These are phyloP conservation scores for Apostasia ramifera DNA, from an alignment of 106 monocot genomes.

Conservation along the genomic window DNA sequence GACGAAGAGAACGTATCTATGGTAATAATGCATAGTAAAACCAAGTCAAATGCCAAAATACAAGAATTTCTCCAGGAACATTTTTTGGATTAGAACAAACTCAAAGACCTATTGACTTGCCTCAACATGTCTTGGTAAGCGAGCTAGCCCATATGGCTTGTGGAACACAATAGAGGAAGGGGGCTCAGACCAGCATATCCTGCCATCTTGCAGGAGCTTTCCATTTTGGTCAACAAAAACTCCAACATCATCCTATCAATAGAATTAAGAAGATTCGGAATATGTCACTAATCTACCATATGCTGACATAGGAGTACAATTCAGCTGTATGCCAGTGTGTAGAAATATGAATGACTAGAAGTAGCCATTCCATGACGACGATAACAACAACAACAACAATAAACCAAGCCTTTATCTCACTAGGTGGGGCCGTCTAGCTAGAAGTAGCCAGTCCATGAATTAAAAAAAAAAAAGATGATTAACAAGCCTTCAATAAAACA, in stretches of 20 bases:
- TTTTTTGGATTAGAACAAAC: background rate
- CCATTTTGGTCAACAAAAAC: constrained; percentile 99
- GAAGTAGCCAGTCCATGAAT: too few relatives aligned
- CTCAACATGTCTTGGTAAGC: constrained; percentile 77
- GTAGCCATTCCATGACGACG: too few relatives aligned
- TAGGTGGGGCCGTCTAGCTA: too few relatives aligned
- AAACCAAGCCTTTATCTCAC: too few relatives aligned
- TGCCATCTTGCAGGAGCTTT: constrained; percentile 92
- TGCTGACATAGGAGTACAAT: background rate
- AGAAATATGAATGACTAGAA: too few relatives aligned
- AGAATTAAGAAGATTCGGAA: background rate
- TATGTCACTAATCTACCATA: background rate
- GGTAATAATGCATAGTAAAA: constrained; percentile 9
- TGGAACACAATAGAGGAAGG: constrained; percentile 76
- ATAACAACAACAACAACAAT: too few relatives aligned
- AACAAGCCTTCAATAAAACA: too few relatives aligned
- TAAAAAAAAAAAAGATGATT: too few relatives aligned
- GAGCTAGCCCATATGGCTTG: constrained; percentile 76
- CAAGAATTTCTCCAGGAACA: constrained; percentile 3
- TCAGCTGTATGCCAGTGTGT: background rate
- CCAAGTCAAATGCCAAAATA: background rate
- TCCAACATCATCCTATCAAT: constrained; percentile 85
- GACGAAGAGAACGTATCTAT: constrained; percentile 86
- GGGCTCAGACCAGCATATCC: constrained; percentile 89
- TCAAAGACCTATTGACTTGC: constrained; percentile 14